phyloP scores from a whole-genome alignment of 306 rosid species.

The Sophora flavescens region DNA sequence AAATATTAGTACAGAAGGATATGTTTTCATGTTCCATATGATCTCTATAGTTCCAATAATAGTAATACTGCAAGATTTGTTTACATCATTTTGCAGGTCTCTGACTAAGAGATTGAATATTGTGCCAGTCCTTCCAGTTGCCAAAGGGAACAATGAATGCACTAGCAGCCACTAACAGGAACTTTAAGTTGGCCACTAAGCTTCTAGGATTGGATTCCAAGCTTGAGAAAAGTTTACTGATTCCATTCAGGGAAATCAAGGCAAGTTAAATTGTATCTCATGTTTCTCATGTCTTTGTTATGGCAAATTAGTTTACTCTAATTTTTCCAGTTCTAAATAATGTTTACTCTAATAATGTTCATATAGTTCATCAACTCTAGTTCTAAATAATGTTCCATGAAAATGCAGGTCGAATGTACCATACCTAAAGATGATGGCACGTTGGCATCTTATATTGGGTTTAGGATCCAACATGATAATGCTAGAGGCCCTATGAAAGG shows the following conservation, averaged over 20 bases:
- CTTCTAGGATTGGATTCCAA: constrained; percentile 92
- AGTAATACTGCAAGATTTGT: constrained; percentile 42
- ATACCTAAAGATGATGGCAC: constrained; percentile 92
- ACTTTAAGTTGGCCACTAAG: constrained; percentile 88
- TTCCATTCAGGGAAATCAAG: constrained; percentile 98
- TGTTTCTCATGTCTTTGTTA: constrained; percentile 12
- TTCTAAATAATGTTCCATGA: constrained; percentile 30
- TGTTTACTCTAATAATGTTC: constrained; percentile 33
- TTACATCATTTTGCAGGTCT: constrained; percentile 33
- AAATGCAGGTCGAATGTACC: constrained; percentile 89
- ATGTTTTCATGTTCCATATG: constrained; percentile 31
- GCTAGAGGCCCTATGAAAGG: constrained; percentile 99
- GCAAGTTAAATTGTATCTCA: constrained; percentile 40
- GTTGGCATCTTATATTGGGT: constrained; percentile 88
- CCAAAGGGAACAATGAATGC: constrained; percentile 74
- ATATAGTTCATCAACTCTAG: constrained; percentile 12
- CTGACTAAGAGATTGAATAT: constrained; percentile 37
- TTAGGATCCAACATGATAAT: constrained; percentile 94
- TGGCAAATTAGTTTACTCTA: constrained; percentile 8
- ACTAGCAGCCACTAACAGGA: constrained; percentile 92
- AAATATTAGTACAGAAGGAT: constrained; percentile 37
- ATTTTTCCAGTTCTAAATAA: constrained; percentile 1
- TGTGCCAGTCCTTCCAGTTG: constrained; percentile 36
- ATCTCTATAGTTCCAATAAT: constrained; percentile 12
- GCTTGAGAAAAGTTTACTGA: constrained; percentile 89